Conservation (phyloP, 2,329 filamentous ascomycete species). For the Dactylellina parvicollis region DNA sequence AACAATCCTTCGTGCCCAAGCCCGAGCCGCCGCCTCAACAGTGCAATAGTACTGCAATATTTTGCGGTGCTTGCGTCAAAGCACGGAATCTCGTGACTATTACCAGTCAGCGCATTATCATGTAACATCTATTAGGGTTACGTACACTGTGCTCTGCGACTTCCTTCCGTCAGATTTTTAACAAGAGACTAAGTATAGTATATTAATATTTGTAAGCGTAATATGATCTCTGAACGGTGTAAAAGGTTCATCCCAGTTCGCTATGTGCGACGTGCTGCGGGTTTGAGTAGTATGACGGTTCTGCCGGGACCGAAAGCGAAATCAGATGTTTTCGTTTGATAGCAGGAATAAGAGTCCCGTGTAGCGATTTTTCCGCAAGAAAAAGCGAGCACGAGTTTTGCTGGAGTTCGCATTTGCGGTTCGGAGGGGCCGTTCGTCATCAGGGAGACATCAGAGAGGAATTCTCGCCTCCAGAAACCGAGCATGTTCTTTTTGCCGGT, state of each 20-base stretch:
- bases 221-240: constrained; percentile 34
- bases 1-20: constrained; percentile 31
- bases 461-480: constrained; percentile 46
- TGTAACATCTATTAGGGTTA: constrained; percentile 33
- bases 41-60: constrained; percentile 12
- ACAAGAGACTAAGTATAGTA: constrained; percentile 34
- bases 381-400: too few species aligned
- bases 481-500: constrained; percentile 20
- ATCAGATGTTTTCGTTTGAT: constrained; percentile 13
- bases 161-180: constrained; percentile 32
- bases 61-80: constrained; percentile 35
- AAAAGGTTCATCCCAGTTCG: constrained; percentile 48
- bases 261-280: constrained; percentile 37
- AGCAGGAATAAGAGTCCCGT: constrained; percentile 16
- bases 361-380: constrained; percentile 20
- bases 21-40: constrained; percentile 13
- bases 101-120: constrained; percentile 44
- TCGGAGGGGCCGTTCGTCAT: constrained; percentile 12
- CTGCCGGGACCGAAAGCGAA: constrained; percentile 33
- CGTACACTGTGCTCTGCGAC: constrained; percentile 18
- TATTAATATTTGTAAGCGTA: constrained; percentile 53
- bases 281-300: constrained; percentile 14
- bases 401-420: constrained; percentile 11
- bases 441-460: constrained; percentile 14
- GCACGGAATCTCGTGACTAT: constrained; percentile 49